Evolutionary conservation across 2,329 filamentous ascomycete genomes (phyloP), one percentile per base, ranked within the genome.

Genomic region (Aureobasidium vineae): DNA sequence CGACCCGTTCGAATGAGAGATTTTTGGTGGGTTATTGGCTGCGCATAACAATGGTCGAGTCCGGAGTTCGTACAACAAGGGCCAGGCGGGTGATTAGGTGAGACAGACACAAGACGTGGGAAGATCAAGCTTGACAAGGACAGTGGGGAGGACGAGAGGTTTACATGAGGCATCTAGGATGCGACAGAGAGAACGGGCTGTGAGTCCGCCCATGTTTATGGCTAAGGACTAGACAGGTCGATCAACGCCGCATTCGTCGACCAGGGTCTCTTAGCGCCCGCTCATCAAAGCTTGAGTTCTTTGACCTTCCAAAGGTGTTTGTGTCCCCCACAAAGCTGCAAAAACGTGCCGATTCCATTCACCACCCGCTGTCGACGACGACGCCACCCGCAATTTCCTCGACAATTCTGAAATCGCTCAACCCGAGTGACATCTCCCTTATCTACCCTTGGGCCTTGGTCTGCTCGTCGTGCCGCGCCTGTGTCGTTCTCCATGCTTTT

Each of bases 1-100:
- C 10, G 15, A 8, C 15, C 28, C 5, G 15, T 28, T 16, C 2
- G 6, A 26, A 19, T 41, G 21, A 28, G 21, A 8, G 53, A n/a
- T 19, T 40, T 33, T 41, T 10, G 33, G 13, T 45, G 45, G 21
- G 21, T 23, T 49, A 49, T 49, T 23, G 40, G 26, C 28, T 3
- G n/a, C 11, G 13, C 54, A 59, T 59, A 45, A 45, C 23, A 59
- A 59, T 59, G 38, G 13, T 31, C 33, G 54, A 21, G 54, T 43
- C 26, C 23, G 28, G 26, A 28, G 28, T 43, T 59, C 26, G 54
- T 59, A 15, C 2, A 19, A 16, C 23, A 43, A 28, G 26, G 16
- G 1, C 3, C 16, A 21, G 36, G 16, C 5, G 23, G 3, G 16
- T 11, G 21, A 23, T 23, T 54, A 41, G 38, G 15, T 19, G 23